A percentile compares a stretch with the other conserved stretches of the same genome.
These are phyloP conservation scores for Schizophyllum amplum DNA, from an alignment of 1,284 basidiomycete genomes.

Conservation along the genomic window DNA sequence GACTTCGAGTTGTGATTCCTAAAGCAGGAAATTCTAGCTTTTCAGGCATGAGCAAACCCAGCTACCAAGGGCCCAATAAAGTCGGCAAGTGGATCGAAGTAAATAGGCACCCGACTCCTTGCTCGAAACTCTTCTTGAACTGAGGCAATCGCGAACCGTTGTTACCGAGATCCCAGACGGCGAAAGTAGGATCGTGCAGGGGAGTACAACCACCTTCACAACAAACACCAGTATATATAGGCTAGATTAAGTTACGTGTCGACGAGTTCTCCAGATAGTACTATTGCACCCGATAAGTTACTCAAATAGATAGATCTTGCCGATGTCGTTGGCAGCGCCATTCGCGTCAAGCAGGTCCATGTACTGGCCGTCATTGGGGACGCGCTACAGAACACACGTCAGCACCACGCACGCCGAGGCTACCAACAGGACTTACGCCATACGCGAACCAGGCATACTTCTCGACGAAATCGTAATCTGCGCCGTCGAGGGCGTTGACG, in stretches of 20 bases:
- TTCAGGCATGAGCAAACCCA: too few relatives aligned
- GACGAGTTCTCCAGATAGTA: neutral
- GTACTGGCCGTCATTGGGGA: conserved; percentile 27
- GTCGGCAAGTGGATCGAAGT: too few relatives aligned
- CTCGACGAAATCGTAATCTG: conserved; percentile 31
- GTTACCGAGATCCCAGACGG: too few relatives aligned
- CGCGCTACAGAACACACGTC: conserved; percentile 20
- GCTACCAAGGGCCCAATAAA: too few relatives aligned
- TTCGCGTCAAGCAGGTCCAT: conserved; percentile 34
- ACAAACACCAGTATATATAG: neutral
- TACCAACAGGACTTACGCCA: conserved; percentile 29
- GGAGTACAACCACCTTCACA: too few relatives aligned
- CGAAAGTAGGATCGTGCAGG: too few relatives aligned
- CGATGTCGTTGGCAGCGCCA: conserved; percentile 33
- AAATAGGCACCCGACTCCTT: too few relatives aligned
- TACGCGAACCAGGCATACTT: conserved; percentile 41
- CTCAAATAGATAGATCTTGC: conserved; percentile 25
- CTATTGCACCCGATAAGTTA: neutral
- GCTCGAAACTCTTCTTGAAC: too few relatives aligned
- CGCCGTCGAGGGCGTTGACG: conserved; percentile 29
- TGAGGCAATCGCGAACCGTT: too few relatives aligned
- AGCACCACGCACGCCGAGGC: neutral
- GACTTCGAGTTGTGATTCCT: too few relatives aligned
- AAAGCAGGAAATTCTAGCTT: too few relatives aligned
- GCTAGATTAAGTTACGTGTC: neutral